Evolutionary conservation across 1,139 yeast species (phyloP), one percentile per base, ranked within the genome.

Genomic region (Hansenula sp.): DNA sequence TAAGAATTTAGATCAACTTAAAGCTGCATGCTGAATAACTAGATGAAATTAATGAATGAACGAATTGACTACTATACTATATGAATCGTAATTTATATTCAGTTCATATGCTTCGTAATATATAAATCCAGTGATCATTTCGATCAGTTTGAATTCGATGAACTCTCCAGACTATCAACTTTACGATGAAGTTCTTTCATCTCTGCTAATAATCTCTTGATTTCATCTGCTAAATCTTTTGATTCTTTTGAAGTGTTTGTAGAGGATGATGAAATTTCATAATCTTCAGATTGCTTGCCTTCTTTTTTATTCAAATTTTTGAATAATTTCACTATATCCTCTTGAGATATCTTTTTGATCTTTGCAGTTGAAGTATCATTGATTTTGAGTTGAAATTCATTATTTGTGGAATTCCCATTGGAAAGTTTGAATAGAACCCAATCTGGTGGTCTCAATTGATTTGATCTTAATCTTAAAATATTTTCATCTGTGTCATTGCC

Each of bases 401-500:
- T 43, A 5, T 34, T 39, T 11, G 38, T 38, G 8, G 21, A n/a
- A 3, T 31, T 28, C 3, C 40, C 41, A 40, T 47, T 50, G 1
- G 52, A 46, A 9, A 56, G 45, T 21, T 50, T 54, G 37, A 56
- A 44, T 8, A 54, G 33, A 0, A 53, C 49, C 60, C 60, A 56
- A 37, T 48, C 59, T 15, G 58, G 58, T 32, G 60, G 59, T 5
- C 41, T 33, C 18, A 56, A n/a, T 3, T 57, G 47, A 29, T 48
- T 43, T 2, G 43, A 43, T 15, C 51, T 47, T 3, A 56, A 19
- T 9, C 39, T 32, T n/a, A 50, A n/a, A 2, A 33, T 17, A 28
- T 38, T 43, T 5, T n/a, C 17, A 18, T 34, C 17, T 10, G 30
- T 9, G 4, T 18, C 30, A 2, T n/a, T 21, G 25, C 8, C 25